These are phyloP conservation scores for Candida pseudoglaebosa DNA, from an alignment of 805 yeast genomes.

Conservation along the genomic window DNA sequence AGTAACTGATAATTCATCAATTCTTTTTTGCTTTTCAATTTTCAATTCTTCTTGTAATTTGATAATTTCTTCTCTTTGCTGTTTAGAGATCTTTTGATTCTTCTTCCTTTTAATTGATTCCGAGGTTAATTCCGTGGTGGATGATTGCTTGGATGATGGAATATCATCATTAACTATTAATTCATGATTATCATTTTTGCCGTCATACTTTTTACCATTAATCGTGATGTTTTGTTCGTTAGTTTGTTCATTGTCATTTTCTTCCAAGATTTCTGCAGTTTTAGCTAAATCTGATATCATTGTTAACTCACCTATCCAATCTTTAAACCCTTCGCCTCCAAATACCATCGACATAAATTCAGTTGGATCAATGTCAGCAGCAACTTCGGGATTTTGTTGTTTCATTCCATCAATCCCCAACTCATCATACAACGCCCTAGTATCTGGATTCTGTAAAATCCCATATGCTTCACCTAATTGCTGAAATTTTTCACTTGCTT, in stretches of 20 bases:
- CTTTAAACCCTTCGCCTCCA: constrained; percentile 76
- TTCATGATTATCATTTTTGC: no score
- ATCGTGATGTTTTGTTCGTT: no score
- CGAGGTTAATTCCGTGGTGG: constrained; percentile 9
- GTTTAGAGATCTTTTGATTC: constrained; percentile 27
- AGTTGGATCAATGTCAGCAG: constrained; percentile 68
- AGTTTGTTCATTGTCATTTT: constrained; percentile 28
- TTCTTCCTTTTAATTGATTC: constrained; percentile 25
- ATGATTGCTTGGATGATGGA: background rate
- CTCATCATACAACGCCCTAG: constrained; percentile 74
- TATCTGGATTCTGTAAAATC: constrained; percentile 67
- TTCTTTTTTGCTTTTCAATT: constrained; percentile 45
- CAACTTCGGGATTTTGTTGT: constrained; percentile 57
- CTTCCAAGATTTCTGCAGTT: constrained; percentile 48
- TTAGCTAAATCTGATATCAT: constrained; percentile 71
- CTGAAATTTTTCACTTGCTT: constrained; percentile 85
- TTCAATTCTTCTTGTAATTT: constrained; percentile 54
- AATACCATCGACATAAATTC: constrained; percentile 82
- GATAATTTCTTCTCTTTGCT: constrained; percentile 46
- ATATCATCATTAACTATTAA: background rate
- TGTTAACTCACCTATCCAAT: constrained; percentile 81
- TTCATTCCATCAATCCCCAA: constrained; percentile 62
- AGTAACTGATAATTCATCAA: constrained; percentile 46
- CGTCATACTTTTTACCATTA: no score
- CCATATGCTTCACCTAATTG: constrained; percentile 65